phyloP scores from a whole-genome alignment of 2,329 filamentous ascomycete genomes.

The Paracorniculantispora psalliotae region DNA sequence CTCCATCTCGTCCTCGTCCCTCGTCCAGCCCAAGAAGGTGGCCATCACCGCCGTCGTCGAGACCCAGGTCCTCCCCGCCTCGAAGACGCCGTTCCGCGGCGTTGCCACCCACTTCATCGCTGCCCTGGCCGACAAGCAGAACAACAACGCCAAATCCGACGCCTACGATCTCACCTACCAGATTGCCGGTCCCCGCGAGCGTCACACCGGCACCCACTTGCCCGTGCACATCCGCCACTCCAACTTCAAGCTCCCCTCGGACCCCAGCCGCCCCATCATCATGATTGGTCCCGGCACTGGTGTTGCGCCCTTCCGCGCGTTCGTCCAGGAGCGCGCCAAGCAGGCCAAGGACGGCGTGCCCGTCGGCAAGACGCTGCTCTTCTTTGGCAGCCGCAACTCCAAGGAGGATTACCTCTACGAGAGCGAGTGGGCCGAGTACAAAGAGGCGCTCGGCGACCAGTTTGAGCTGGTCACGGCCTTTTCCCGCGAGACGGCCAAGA shows the following conservation, averaged over 20 bases:
- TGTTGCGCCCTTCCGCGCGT: slow-evolving; percentile 92
- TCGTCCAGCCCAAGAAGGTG: slow-evolving; percentile 91
- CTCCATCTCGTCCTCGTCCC: slow-evolving; percentile 95
- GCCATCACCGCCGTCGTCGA: slow-evolving; percentile 95
- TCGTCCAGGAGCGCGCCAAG: slow-evolving; percentile 88
- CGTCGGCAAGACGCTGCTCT: slow-evolving; percentile 83
- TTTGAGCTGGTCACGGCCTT: slow-evolving; percentile 92
- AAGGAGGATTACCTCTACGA: slow-evolving; percentile 91
- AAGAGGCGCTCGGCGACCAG: slow-evolving; percentile 76
- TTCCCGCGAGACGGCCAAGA: slow-evolving; percentile 80
- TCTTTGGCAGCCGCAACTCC: slow-evolving; percentile 88
- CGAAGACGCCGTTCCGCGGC: slow-evolving; percentile 78
- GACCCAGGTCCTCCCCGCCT: slow-evolving; percentile 70
- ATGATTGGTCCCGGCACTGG: slow-evolving; percentile 96
- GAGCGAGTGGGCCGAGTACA: slow-evolving; percentile 88
- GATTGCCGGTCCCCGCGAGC: slow-evolving; percentile 85
- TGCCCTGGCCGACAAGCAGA: slow-evolving; percentile 94
- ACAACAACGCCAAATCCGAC: slow-evolving; percentile 76
- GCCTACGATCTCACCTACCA: slow-evolving; percentile 82
- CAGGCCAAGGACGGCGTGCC: slow-evolving; percentile 73
- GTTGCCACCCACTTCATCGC: slow-evolving; percentile 96
- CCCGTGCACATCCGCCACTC: slow-evolving; percentile 96
- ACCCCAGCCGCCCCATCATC: slow-evolving; percentile 89
- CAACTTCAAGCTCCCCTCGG: slow-evolving; percentile 97
- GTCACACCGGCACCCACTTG: slow-evolving; percentile 92